Evolutionary conservation across 805 yeast species (phyloP).

Genomic region (Candida germanica): DNA sequence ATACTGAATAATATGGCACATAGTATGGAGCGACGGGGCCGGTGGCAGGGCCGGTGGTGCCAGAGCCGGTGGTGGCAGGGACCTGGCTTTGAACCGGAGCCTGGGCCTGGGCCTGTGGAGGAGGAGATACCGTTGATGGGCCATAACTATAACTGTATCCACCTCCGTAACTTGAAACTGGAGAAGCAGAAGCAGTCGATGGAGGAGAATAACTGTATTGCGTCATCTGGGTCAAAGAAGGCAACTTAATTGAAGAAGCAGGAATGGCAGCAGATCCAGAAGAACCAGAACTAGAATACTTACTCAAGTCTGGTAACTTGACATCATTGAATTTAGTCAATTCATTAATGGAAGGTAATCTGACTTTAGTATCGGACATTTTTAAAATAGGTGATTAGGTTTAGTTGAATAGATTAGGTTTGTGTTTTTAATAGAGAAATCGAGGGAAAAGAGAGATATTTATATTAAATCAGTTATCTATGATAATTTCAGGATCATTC

Average conservation of each 20-base stretch:
- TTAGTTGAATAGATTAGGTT: neutral
- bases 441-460: neutral
- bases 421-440: too few relatives aligned
- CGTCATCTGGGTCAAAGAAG: conserved; percentile 7
- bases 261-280: conserved; percentile 11
- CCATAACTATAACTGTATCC: conserved; percentile 1
- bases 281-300: conserved; percentile 5
- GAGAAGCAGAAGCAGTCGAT: conserved; percentile 1
- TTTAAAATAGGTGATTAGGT: neutral
- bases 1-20: conserved; percentile 11
- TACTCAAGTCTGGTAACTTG: conserved; percentile 12
- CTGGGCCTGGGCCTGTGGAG: neutral
- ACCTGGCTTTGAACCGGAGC: neutral
- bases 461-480: too few relatives aligned
- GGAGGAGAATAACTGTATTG: conserved; percentile 5
- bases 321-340: conserved; percentile 16
- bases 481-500: neutral
- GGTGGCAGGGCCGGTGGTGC: neutral
- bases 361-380: conserved; percentile 12
- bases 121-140: conserved; percentile 1
- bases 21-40: conserved; percentile 4
- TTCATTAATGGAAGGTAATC: conserved; percentile 27
- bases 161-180: neutral
- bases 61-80: neutral
- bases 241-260: conserved; percentile 2